Conservation (phyloP, 176 grass and related monocot species). For the sorghum (Sorghum bicolor) region DNA sequence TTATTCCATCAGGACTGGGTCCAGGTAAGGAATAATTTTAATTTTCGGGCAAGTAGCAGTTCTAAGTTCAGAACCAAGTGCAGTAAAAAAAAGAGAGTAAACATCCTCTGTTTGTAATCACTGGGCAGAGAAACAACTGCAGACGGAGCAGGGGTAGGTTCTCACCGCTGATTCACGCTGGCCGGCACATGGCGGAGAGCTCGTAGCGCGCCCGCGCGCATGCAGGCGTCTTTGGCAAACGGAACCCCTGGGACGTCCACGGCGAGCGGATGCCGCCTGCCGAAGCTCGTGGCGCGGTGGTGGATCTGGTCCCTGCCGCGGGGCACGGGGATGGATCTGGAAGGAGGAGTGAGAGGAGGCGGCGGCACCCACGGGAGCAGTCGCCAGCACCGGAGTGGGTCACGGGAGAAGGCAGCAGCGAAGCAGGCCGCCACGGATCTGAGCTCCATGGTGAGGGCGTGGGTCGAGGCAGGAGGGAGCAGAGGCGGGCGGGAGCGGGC, state of each 20-base stretch:
- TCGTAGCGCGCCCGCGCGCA: too few relatives aligned
- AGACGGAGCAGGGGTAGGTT: not conserved
- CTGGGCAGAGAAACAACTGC: not conserved
- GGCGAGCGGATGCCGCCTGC: not conserved
- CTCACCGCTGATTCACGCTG: not conserved
- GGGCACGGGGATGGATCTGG: not conserved
- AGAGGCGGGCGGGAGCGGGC: too few relatives aligned
- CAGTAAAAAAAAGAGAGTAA: not conserved
- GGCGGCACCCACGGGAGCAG: not conserved
- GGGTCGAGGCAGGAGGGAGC: too few relatives aligned
- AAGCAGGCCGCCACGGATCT: constrained; percentile 6
- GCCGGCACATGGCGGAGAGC: not conserved
- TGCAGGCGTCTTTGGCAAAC: not conserved
- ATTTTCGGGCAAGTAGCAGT: not conserved
- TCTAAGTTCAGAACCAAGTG: not conserved
- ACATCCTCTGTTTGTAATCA: not conserved
- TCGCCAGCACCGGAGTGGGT: not conserved
- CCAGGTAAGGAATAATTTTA: not conserved
- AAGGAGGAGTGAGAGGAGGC: not conserved
- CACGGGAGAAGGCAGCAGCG: not conserved
- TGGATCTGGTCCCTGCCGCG: not conserved
- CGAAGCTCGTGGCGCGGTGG: not conserved
- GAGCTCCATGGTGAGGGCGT: too few relatives aligned
- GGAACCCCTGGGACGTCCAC: not conserved
- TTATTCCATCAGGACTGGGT: not conserved